A percentile compares a stretch with the other conserved stretches of the same genome.
Conservation (phyloP, 352 stramenopile species). For the Phytopythium kandeliae region DNA sequence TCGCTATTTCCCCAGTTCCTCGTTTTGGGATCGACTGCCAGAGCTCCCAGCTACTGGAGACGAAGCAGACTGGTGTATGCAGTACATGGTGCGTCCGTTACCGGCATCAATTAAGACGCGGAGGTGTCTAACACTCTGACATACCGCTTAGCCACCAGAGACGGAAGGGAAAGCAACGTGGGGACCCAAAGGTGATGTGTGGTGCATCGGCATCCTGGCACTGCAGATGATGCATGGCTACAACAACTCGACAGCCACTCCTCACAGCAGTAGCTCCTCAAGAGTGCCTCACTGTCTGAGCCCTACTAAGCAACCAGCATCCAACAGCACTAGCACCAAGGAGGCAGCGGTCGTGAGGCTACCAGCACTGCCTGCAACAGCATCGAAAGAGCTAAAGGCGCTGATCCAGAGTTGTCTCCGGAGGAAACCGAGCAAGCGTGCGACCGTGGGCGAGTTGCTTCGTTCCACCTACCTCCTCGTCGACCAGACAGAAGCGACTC, state of each 20-base stretch:
- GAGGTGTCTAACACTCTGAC: neutral
- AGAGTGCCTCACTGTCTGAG: slow-evolving; percentile 6
- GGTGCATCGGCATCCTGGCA: slow-evolving; percentile 44
- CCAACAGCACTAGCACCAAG: neutral
- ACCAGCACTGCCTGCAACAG: slow-evolving; percentile 30
- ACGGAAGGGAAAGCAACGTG: slow-evolving; percentile 10
- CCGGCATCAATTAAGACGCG: neutral
- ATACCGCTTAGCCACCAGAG: slow-evolving; percentile 17
- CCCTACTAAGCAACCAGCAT: neutral
- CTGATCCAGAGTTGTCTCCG: slow-evolving; percentile 46
- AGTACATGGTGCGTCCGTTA: slow-evolving; percentile 10
- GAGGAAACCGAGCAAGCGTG: slow-evolving; percentile 29
- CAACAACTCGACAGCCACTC: neutral
- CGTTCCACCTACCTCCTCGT: slow-evolving; percentile 48
- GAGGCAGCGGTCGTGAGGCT: slow-evolving; percentile 2
- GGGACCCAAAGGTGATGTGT: slow-evolving; percentile 44
- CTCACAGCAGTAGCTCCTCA: neutral
- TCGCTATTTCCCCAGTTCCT: slow-evolving; percentile 2
- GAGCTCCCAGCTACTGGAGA: neutral
- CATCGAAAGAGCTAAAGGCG: slow-evolving; percentile 37
- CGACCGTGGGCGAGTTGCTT: slow-evolving; percentile 21
- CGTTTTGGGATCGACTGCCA: neutral
- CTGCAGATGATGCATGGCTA: slow-evolving; percentile 40
- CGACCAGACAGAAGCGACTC: slow-evolving; percentile 35
- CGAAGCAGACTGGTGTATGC: slow-evolving; percentile 15